Percentiles rank a stretch among this genome's conserved stretches.
Evolutionary conservation across 2,329 filamentous ascomycete genomes (phyloP).

Genomic region (Fusarium nodosum): DNA sequence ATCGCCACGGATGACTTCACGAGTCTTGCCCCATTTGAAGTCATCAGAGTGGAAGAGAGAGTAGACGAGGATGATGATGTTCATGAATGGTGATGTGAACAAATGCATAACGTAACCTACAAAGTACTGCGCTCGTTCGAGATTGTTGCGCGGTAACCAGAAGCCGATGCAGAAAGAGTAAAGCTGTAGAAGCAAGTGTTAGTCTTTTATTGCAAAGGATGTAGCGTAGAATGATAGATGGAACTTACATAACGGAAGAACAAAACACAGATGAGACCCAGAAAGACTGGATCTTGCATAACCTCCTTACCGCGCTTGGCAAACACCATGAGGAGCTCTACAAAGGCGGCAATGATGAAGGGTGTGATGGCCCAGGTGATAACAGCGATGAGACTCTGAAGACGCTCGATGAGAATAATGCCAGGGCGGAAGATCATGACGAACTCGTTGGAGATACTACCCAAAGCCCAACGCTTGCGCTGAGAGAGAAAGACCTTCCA

Average conservation of each 20-base stretch:
- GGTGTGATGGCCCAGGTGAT: slow-evolving; percentile 62
- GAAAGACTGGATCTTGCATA: slow-evolving; percentile 55
- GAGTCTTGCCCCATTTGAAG: slow-evolving; percentile 63
- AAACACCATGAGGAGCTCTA: slow-evolving; percentile 55
- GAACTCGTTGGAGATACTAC: slow-evolving; percentile 64
- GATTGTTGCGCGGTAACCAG: slow-evolving; percentile 57
- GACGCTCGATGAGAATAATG: slow-evolving; percentile 59
- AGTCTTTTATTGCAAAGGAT: slow-evolving; percentile 16
- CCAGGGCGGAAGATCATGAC: slow-evolving; percentile 62
- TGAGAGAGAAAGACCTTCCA: slow-evolving; percentile 64
- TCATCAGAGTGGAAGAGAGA: slow-evolving; percentile 60
- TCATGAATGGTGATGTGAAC: slow-evolving; percentile 58
- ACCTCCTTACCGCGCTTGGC: slow-evolving; percentile 52
- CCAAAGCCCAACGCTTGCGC: slow-evolving; percentile 63
- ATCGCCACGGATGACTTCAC: slow-evolving; percentile 53
- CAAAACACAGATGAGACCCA: slow-evolving; percentile 56
- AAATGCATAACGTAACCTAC: slow-evolving; percentile 57
- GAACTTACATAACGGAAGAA: slow-evolving; percentile 58
- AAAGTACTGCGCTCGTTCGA: slow-evolving; percentile 57
- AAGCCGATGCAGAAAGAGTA: slow-evolving; percentile 60
- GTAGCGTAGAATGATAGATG: background rate
- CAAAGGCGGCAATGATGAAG: slow-evolving; percentile 59
- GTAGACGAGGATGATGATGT: slow-evolving; percentile 59
- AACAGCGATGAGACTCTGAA: slow-evolving; percentile 62
- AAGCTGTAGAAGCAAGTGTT: slow-evolving; percentile 48